These are phyloP conservation scores for Rhizopogon vinicolor DNA, from an alignment of 768 basidiomycete species.

Conservation along the genomic window DNA sequence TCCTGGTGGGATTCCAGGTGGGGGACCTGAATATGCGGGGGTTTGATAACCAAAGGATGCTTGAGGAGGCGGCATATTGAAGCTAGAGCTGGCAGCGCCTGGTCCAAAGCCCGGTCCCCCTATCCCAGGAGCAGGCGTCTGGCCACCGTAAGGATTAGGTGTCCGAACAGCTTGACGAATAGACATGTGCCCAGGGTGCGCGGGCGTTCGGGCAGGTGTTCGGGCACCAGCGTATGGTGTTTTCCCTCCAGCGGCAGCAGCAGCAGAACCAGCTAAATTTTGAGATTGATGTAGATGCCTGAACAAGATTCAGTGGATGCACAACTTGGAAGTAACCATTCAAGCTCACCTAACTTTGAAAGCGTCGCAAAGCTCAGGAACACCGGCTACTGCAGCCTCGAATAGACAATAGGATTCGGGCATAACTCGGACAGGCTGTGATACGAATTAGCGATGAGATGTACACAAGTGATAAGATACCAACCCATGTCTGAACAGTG, in stretches of 20 bases:
- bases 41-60: slow-evolving; percentile 37
- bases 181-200: slow-evolving; percentile 74
- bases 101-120: slow-evolving; percentile 31
- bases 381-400: slow-evolving; percentile 85
- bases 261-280: slow-evolving; percentile 43
- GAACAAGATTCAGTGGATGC: slow-evolving; percentile 2
- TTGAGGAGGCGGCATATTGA: slow-evolving; percentile 24
- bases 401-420: slow-evolving; percentile 89
- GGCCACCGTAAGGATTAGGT: slow-evolving; percentile 70
- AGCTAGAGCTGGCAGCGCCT: slow-evolving; percentile 22
- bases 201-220: slow-evolving; percentile 72
- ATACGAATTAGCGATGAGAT: slow-evolving; percentile 1
- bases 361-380: slow-evolving; percentile 92
- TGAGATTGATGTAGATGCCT: slow-evolving; percentile 79
- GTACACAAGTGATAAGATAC: background rate
- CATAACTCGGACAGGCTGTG: slow-evolving; percentile 78
- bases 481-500: slow-evolving; percentile 87
- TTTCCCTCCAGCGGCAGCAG: slow-evolving; percentile 53
- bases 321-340: background rate
- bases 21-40: slow-evolving; percentile 43
- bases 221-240: slow-evolving; percentile 72
- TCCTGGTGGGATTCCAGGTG: slow-evolving; percentile 46
- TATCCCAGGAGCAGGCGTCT: slow-evolving; percentile 32
- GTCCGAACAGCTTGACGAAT: slow-evolving; percentile 66
- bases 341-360: slow-evolving; percentile 79